Percentiles rank a stretch among this genome's conserved stretches.
Evolutionary conservation across 2,329 filamentous ascomycete species (phyloP).

Genomic region (Diaporthe australafricana): DNA sequence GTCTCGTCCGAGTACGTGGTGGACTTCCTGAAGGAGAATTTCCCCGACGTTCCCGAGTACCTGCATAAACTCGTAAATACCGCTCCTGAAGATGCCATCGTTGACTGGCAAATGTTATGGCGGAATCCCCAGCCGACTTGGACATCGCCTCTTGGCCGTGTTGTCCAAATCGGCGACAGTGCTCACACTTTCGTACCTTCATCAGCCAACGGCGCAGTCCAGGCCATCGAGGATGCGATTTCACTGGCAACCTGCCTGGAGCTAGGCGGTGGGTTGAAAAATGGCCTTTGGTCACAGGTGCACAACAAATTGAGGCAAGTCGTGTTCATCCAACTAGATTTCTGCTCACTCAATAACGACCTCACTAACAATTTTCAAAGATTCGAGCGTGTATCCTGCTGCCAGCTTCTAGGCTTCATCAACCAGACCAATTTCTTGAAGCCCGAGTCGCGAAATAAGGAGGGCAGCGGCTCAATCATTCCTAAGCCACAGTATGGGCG

Average conservation of each 20-base stretch:
- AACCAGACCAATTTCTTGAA: slow-evolving; percentile 40
- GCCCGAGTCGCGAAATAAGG: slow-evolving; percentile 36
- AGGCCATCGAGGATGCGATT: slow-evolving; percentile 54
- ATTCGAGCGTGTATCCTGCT: slow-evolving; percentile 38
- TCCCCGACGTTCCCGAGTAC: slow-evolving; percentile 54
- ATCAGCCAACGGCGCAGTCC: slow-evolving; percentile 53
- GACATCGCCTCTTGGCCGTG: slow-evolving; percentile 47
- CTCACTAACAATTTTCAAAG: not conserved
- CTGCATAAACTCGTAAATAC: slow-evolving; percentile 44
- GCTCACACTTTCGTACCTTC: slow-evolving; percentile 55
- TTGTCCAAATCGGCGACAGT: slow-evolving; percentile 53
- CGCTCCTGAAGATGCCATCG: slow-evolving; percentile 41
- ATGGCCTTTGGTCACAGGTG: slow-evolving; percentile 40
- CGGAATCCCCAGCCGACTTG: slow-evolving; percentile 46
- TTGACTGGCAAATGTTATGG: slow-evolving; percentile 44
- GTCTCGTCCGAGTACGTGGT: slow-evolving; percentile 56
- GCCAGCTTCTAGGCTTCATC: slow-evolving; percentile 39
- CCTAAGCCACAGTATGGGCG: slow-evolving; percentile 34
- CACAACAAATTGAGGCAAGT: slow-evolving; percentile 32
- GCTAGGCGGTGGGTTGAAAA: slow-evolving; percentile 53
- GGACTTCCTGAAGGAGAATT: slow-evolving; percentile 54
- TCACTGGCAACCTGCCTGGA: slow-evolving; percentile 53
- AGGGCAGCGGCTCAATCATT: slow-evolving; percentile 12
- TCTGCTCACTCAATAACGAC: not conserved
- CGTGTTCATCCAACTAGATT: too few species aligned